These are phyloP conservation scores for Gaertneriomyces sp. DNA, from an alignment of 192 early-diverging fungal species.

Conservation along the genomic window DNA sequence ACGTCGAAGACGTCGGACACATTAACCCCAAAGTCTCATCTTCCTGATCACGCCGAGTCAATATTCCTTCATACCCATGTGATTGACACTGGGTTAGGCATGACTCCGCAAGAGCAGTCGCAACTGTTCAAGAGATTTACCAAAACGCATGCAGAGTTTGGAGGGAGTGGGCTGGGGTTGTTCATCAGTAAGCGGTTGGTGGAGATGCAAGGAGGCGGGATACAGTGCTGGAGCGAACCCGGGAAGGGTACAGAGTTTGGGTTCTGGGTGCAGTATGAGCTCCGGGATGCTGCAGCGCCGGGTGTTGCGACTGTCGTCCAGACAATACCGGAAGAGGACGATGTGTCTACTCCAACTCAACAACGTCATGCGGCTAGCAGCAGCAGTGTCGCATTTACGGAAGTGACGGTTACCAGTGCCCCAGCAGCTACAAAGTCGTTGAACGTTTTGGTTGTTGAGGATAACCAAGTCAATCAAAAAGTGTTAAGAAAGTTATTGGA, in stretches of 20 bases:
- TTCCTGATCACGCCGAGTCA: no score
- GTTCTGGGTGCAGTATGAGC: slow-evolving; percentile 28
- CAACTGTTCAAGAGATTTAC: slow-evolving; percentile 36
- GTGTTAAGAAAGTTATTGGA: slow-evolving; percentile 55
- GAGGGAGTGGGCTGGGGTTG: slow-evolving; percentile 47
- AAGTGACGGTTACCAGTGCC: no score
- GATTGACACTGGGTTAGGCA: slow-evolving; percentile 35
- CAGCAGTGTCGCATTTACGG: no score
- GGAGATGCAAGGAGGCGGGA: slow-evolving; percentile 38
- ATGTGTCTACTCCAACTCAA: no score
- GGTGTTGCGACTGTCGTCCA: no score
- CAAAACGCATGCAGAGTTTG: slow-evolving; percentile 44
- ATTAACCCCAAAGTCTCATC: no score
- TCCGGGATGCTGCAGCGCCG: no score
- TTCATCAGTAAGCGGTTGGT: slow-evolving; percentile 44
- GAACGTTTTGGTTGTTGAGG: slow-evolving; percentile 18
- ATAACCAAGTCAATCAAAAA: slow-evolving; percentile 58
- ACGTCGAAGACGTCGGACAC: no score
- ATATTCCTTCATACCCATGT: no score
- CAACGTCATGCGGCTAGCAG: no score
- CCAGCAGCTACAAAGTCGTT: no score
- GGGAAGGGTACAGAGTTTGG: slow-evolving; percentile 33
- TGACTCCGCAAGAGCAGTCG: slow-evolving; percentile 28
- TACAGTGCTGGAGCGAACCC: slow-evolving; percentile 33
- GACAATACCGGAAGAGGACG: no score